phyloP scores from a whole-genome alignment of 768 basidiomycete species.

The Mycena maculata region DNA sequence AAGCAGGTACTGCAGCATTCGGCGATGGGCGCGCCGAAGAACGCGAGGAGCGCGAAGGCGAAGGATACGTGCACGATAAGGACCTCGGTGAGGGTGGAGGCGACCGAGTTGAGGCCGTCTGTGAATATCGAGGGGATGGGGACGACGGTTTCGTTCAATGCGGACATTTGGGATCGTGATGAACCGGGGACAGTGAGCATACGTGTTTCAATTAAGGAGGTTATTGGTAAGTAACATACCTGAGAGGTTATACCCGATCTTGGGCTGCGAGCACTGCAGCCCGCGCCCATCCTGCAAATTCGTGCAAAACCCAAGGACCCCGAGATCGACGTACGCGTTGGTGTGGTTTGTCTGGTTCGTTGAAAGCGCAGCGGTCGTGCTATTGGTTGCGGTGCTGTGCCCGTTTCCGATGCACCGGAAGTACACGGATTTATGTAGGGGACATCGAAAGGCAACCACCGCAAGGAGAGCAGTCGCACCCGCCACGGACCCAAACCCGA shows the following conservation, averaged over 20 bases:
- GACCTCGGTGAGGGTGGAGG: conserved; percentile 9
- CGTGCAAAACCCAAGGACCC: conserved; percentile 12
- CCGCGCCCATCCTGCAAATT: conserved; percentile 6
- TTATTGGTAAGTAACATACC: no score
- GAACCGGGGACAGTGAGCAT: neutral
- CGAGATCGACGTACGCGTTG: conserved; percentile 10
- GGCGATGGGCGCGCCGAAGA: conserved; percentile 8
- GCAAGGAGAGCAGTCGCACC: conserved; percentile 27
- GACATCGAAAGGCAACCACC: conserved; percentile 24
- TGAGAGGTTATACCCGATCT: conserved; percentile 4
- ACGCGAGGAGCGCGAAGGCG: neutral
- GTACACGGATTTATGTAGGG: conserved; percentile 21
- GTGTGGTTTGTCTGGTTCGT: neutral
- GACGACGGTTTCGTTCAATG: neutral
- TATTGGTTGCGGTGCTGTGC: neutral
- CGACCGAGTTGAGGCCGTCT: neutral
- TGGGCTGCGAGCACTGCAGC: conserved; percentile 4
- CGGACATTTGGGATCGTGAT: no score
- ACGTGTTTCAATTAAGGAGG: no score
- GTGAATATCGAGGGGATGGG: neutral
- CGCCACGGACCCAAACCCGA: conserved; percentile 18
- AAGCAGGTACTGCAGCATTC: conserved; percentile 8
- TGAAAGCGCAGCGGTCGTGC: neutral
- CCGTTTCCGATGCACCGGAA: conserved; percentile 27
- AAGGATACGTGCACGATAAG: conserved; percentile 2